Evolutionary conservation across 352 stramenopile species (phyloP), one percentile per base, ranked within the genome.

Genomic region (Pythium biforme): DNA sequence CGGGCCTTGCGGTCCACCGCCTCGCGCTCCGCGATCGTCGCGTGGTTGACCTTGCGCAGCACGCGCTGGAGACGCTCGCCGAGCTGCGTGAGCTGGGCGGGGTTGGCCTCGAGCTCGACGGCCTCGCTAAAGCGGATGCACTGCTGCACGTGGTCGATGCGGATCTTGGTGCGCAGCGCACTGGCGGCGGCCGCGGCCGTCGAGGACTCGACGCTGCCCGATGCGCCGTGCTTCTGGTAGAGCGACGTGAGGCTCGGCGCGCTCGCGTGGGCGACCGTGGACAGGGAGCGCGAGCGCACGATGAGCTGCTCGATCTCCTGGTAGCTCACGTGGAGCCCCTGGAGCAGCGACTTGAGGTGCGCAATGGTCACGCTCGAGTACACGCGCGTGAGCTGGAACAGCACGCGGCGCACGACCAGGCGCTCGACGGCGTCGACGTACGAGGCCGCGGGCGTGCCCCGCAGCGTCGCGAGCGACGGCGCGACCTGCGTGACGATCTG

Each of bases 251-350:
- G 60, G 56, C 74, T 90, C 10, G 76, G 80, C 12, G 75, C 78
- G 68, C 79, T 89, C n/a, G 77, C 64, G 49, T 85, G 71, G 0
- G 77, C 77, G 27, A 88, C 78, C 31, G 75, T 89, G 65, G 73
- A 89, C 40, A 88, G 65, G 52, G 81, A 81, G 45, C 90, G 81
- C 27, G 80, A 85, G 53, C 89, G 81, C 26, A 89, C 79, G 51
- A 98, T 95, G 17, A 97, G 73, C 39, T 89, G 74, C 64, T 94
- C 89, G 50, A 98, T 96, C 39, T 92, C 79, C 41, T 87, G 74
- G 69, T 89, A 89, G 20, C 67, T 86, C 52, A 90, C 75, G 56
- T 81, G 72, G 27, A 94, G 62, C 1, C 81, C 84, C 19, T 86
- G 77, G 11, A 96, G 95, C 71, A 99, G 97, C 53, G 77, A 89